Conservation (phyloP, 768 basidiomycete genomes). For the Boletellus emodensis region DNA sequence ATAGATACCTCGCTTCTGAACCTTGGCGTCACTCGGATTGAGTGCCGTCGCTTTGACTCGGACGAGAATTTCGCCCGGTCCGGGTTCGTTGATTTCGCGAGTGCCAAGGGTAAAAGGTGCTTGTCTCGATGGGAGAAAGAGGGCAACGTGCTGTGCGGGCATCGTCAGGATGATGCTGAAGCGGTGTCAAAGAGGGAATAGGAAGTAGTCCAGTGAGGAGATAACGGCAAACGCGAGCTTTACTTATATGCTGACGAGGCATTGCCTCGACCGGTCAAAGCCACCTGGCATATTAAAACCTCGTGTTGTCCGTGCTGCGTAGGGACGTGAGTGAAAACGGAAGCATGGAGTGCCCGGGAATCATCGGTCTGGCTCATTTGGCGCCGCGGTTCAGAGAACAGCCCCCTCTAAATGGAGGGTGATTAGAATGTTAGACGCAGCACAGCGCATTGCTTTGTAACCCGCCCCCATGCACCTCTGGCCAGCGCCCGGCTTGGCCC, state of each 20-base stretch:
- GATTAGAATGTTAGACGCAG: constrained; percentile 27
- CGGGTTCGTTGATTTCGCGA: constrained; percentile 39
- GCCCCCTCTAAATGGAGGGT: constrained; percentile 30
- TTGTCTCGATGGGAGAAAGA: constrained; percentile 31
- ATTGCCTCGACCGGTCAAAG: constrained; percentile 28
- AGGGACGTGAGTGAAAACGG: constrained; percentile 26
- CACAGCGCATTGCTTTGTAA: constrained; percentile 24
- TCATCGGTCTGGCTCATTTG: constrained; percentile 30
- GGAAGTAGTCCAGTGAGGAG: constrained; percentile 14
- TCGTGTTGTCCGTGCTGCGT: constrained; percentile 34
- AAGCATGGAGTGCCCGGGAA: constrained; percentile 25
- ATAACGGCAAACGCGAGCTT: constrained; percentile 17
- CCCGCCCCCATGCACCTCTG: constrained; percentile 5
- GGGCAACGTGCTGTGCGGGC: constrained; percentile 27
- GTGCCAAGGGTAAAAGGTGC: constrained; percentile 33
- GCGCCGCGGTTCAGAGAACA: constrained; percentile 32
- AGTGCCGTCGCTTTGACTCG: constrained; percentile 44
- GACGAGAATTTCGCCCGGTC: constrained; percentile 46
- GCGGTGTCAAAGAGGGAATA: constrained; percentile 10
- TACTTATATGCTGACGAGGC: constrained; percentile 29
- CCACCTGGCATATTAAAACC: constrained; percentile 29
- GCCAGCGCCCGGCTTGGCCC: constrained; percentile 3
- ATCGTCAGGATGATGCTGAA: constrained; percentile 13
- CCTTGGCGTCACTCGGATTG: constrained; percentile 54
- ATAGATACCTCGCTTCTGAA: constrained; percentile 39